A percentile compares a stretch with the other conserved stretches of the same genome.
Conservation (phyloP, 2,329 filamentous ascomycete genomes). For the Huntiella moniliformis region DNA sequence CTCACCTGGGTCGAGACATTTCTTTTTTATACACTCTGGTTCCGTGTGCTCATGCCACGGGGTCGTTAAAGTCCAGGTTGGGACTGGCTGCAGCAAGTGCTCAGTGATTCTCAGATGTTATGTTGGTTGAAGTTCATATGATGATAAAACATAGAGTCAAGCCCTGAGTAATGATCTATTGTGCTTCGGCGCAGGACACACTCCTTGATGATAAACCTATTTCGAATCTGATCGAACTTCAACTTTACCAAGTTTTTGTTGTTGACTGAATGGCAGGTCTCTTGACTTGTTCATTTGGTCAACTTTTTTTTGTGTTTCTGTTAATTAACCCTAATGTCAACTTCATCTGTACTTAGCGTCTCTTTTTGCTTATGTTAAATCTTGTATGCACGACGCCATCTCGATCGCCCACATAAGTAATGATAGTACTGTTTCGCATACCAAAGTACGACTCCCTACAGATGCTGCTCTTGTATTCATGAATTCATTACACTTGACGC, state of each 20-base stretch:
- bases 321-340: too few species aligned
- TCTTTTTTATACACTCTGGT: conserved; percentile 13
- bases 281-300: too few species aligned
- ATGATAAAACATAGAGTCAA: conserved; percentile 99
- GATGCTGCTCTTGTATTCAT: neutral
- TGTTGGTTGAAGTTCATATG: conserved; percentile 32
- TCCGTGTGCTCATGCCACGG: conserved; percentile 6
- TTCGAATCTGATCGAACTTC: conserved; percentile 11
- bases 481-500: neutral
- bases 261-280: neutral
- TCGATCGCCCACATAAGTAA: too few species aligned
- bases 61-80: conserved; percentile 6
- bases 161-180: conserved; percentile 50
- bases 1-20: conserved; percentile 11
- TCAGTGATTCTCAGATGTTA: neutral
- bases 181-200: conserved; percentile 7
- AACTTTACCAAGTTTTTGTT: neutral
- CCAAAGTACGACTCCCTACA: too few species aligned
- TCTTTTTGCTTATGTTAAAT: too few species aligned
- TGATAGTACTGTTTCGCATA: too few species aligned
- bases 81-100: neutral
- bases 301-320: too few species aligned
- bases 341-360: too few species aligned
- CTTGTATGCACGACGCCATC: too few species aligned
- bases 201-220: conserved; percentile 12